These are phyloP conservation scores for Camillea tinctor DNA, from an alignment of 2,329 filamentous ascomycete genomes.

Conservation along the genomic window DNA sequence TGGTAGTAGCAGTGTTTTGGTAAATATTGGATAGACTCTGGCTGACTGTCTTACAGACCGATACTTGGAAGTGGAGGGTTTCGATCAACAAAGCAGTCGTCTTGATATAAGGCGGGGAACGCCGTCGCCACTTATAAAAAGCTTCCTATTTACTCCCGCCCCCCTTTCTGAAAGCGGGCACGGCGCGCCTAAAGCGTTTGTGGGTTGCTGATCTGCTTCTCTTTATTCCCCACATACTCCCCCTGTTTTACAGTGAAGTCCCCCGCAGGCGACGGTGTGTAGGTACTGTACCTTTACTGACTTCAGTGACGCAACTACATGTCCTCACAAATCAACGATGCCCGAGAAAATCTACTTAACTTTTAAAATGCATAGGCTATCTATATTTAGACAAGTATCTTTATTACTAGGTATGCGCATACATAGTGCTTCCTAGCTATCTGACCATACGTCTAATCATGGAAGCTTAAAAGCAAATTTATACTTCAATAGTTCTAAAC, in stretches of 20 bases:
- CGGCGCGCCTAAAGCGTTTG: neutral
- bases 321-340: neutral
- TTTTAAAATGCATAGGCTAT: no score
- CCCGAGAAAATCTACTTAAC: no score
- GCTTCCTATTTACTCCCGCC: no score
- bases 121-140: neutral
- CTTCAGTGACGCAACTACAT: neutral
- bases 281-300: neutral
- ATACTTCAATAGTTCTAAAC: no score
- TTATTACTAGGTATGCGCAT: no score
- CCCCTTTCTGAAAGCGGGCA: neutral
- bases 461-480: no score
- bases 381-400: no score
- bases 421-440: no score
- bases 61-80: neutral
- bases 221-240: neutral
- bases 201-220: neutral
- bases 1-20: neutral
- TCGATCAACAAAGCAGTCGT: neutral
- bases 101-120: neutral
- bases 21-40: neutral
- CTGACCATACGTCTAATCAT: no score
- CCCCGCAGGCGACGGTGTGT: neutral
- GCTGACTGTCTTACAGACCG: neutral
- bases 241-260: neutral